Base-by-base conservation (phyloP, 2,329 filamentous ascomycete species). In the Teratosphaeria nubilosa region DNA sequence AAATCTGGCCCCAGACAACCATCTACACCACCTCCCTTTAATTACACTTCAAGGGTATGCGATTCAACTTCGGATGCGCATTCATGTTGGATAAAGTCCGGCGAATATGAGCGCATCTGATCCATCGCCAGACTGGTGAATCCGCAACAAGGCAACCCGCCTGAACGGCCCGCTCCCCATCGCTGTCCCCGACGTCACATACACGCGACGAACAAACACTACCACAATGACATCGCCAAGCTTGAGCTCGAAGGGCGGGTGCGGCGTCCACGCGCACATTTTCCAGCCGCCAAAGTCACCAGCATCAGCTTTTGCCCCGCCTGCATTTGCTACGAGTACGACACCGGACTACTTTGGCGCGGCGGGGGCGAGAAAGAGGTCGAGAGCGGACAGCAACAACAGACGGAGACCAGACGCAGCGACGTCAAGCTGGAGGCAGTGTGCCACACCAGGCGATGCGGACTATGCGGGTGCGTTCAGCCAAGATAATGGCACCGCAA, bases 401-500 rank as follows among this genome's bases (percentile, higher is more conserved):
- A 45, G 16, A 16, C 55, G 52, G 22, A 22, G 57, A 9, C 61
- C 60, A 27, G 53, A 53, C 14, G 24, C 34, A 31, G 61, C 56
- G 52, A 58, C 58, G 55, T 59, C 59, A 13, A 56, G 56, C 56
- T 66, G 65, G 66, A 32, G 58, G 16, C 64, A 63, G 56, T 64
- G 48, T 59, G 55, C 60, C 11, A 68, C 63, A 24, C 63, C 63
- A 7, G 61, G 60, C 58, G 63, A 67, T 55, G 56, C 51, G n/a
- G 55, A 62, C 22, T 65, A 64, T 55, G 56, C 51, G 16, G 63
- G 61, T 55, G 60, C 50, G 16, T 55, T 16, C 31, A 58, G 51
- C 25, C 62, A 76, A 66, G 57, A 59, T 57, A 78, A 77, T 30
- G 75, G 75, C 2, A 73, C 80, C 54, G 78, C 80, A 14, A 79